Percentiles rank a stretch among this genome's conserved stretches.
These are phyloP conservation scores for Candida dendrica DNA, from an alignment of 805 yeast genomes.

Conservation along the genomic window DNA sequence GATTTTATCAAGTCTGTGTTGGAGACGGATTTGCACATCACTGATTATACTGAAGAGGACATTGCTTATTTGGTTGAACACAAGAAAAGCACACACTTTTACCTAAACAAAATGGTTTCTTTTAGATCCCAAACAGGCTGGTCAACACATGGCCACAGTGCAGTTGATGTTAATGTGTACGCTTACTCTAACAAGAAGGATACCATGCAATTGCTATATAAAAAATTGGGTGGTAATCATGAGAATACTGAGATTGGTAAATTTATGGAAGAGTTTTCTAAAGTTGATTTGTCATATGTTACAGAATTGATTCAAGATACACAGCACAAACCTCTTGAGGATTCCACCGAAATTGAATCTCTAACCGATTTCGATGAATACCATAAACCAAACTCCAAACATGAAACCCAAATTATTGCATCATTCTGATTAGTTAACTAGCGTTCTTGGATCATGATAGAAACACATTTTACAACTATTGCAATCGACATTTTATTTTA, in stretches of 20 bases:
- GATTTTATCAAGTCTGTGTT: constrained; percentile 47
- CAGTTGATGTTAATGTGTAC: constrained; percentile 91
- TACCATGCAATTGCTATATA: constrained; percentile 30
- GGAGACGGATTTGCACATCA: constrained; percentile 59
- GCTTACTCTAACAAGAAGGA: constrained; percentile 58
- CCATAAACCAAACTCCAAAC: neutral
- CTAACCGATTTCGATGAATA: neutral
- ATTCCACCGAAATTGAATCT: neutral
- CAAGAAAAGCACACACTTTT: constrained; percentile 29
- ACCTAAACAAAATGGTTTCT: constrained; percentile 65
- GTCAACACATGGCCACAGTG: constrained; percentile 95
- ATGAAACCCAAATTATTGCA: too few species aligned
- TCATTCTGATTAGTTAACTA: too few species aligned
- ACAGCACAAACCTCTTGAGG: constrained; percentile 27
- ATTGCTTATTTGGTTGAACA: constrained; percentile 33
- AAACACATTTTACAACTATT: too few species aligned
- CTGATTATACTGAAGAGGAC: constrained; percentile 50
- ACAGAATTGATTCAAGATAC: constrained; percentile 44
- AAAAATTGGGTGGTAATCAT: constrained; percentile 64
- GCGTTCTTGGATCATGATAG: too few species aligned
- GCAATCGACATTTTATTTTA: too few species aligned
- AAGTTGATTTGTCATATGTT: constrained; percentile 37
- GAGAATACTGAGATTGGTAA: constrained; percentile 84
- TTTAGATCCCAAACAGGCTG: constrained; percentile 88
- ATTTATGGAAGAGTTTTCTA: constrained; percentile 53